Evolutionary conservation across 805 yeast genomes (phyloP).

Genomic region (Metschnikowia koreensis): DNA sequence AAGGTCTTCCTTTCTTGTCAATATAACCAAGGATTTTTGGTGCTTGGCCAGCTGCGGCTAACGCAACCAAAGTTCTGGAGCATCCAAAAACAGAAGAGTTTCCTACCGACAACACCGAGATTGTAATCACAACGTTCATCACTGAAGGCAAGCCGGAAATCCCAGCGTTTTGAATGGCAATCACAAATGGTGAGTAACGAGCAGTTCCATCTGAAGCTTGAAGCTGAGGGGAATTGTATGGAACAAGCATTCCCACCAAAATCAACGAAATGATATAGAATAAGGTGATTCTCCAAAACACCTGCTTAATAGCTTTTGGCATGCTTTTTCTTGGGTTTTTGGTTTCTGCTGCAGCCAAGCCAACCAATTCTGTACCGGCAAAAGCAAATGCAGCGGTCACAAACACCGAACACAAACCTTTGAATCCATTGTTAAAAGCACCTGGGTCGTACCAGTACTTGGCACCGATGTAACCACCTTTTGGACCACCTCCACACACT

Average conservation of each 20-base stretch:
- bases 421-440: conserved; percentile 34
- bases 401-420: conserved; percentile 39
- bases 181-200: conserved; percentile 37
- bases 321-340: conserved; percentile 36
- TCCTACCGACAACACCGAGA: conserved; percentile 50
- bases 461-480: conserved; percentile 38
- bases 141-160: conserved; percentile 42
- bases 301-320: conserved; percentile 44
- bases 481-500: conserved; percentile 47
- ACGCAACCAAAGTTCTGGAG: conserved; percentile 64
- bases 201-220: conserved; percentile 32
- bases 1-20: conserved; percentile 42
- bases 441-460: conserved; percentile 39
- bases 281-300: conserved; percentile 40
- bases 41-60: conserved; percentile 69
- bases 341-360: conserved; percentile 37
- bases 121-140: conserved; percentile 40
- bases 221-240: conserved; percentile 27
- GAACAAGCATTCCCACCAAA: conserved; percentile 42
- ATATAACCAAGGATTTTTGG: conserved; percentile 49
- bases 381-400: conserved; percentile 42
- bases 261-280: conserved; percentile 42
- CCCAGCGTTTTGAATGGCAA: conserved; percentile 41
- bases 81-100: conserved; percentile 71
- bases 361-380: conserved; percentile 43